These are phyloP conservation scores for Xylaria sp. DNA, from an alignment of 2,329 filamentous ascomycete genomes.

Conservation along the genomic window DNA sequence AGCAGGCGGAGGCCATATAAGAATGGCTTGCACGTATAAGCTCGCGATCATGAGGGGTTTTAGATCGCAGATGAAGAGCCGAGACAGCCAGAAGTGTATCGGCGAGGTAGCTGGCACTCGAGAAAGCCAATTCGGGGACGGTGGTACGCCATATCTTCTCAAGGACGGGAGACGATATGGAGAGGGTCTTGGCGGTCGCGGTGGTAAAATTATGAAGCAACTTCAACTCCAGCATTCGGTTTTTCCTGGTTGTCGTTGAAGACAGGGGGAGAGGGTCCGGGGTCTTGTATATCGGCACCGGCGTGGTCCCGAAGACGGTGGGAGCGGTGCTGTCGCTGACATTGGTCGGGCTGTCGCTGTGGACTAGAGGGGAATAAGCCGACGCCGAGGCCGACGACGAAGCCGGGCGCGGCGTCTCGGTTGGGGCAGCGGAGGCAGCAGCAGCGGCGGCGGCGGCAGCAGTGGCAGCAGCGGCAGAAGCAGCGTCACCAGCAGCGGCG, in stretches of 20 bases:
- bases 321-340: conserved; percentile 44
- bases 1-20: conserved; percentile 71
- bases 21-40: conserved; percentile 71
- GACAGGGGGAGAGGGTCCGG: conserved; percentile 50
- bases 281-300: conserved; percentile 50
- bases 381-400: conserved; percentile 44
- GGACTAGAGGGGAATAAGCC: conserved; percentile 42
- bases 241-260: conserved; percentile 52
- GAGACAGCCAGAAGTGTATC: conserved; percentile 73
- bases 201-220: conserved; percentile 73
- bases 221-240: conserved; percentile 67
- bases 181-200: conserved; percentile 68
- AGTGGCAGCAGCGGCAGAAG: conserved; percentile 5
- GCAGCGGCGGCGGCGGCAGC: background rate
- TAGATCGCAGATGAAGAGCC: conserved; percentile 69
- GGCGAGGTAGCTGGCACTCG: conserved; percentile 66
- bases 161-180: conserved; percentile 61
- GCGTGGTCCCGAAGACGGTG: conserved; percentile 46
- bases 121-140: conserved; percentile 70
- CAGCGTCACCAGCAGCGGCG: background rate
- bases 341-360: conserved; percentile 44
- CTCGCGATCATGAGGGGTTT: conserved; percentile 66
- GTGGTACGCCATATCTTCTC: conserved; percentile 68
- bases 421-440: background rate
- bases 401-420: conserved; percentile 48